Evolutionary conservation across 345 rosid species (phyloP), one percentile per base, ranked within the genome.

Genomic region (Euphorbia lathyris): DNA sequence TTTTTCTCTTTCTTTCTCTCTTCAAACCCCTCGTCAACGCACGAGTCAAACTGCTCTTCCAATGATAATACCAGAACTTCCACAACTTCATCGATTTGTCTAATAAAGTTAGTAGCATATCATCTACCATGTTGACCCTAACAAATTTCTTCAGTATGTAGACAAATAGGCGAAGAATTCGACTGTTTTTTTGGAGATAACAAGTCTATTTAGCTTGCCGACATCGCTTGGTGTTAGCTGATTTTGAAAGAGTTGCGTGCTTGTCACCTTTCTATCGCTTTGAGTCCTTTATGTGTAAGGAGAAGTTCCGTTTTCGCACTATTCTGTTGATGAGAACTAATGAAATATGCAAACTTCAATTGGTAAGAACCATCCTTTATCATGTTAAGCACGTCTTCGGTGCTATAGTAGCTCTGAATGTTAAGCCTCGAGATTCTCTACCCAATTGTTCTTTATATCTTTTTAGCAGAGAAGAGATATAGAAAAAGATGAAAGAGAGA

Each of bases 1-100:
- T n/a, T n/a, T n/a, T n/a, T n/a, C n/a, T n/a, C n/a, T n/a, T n/a
- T n/a, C n/a, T n/a, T n/a, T n/a, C n/a, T n/a, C n/a, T n/a, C n/a
- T 78, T 91, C 97, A 97, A 91, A 3, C 98, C 98, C 79, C 86
- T 85, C 0, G 95, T 90, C 81, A 94, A 90, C 42, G 91, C 96
- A 48, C 83, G 90, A 75, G 93, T 91, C 73, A 87, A 95, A 75
- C 96, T 94, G 78, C 97, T 91, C 67, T 55, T 83, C 97, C 97
- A 91, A 66, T 91, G 90, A 45, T 97, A 94, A 64, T 88, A 91
- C 67, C 97, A 77, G 63, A 94, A 94, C 42, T 81, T 85, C 98
- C 98, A 91, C 25, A 67, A 13, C 69, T 75, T 85, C 98, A 91
- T 87, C 9, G 66, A 63, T 72, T 74, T 85, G 80, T 91, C 97